Conservation (phyloP, 345 rosid genomes). For the Mallotus nudiflorus region DNA sequence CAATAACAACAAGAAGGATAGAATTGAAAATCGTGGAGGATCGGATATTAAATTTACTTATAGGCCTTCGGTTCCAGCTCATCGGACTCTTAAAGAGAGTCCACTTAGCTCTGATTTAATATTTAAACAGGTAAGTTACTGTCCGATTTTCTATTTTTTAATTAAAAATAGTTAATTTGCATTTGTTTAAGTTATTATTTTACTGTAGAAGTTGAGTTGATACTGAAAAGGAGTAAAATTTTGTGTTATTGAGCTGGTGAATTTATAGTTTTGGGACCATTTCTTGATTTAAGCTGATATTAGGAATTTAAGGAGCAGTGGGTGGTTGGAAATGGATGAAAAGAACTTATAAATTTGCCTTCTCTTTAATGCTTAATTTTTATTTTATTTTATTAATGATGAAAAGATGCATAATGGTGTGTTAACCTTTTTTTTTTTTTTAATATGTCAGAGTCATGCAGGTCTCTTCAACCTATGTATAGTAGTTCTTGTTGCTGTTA, state of each 20-base stretch:
- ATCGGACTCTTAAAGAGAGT: conserved; percentile 66
- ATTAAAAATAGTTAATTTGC: too few species aligned
- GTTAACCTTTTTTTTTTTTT: too few species aligned
- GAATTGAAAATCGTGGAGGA: conserved; percentile 28
- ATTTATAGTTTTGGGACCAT: background rate
- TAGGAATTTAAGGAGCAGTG: too few species aligned
- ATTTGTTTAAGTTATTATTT: too few species aligned
- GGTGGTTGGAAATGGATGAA: too few species aligned
- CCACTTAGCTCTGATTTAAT: conserved; percentile 88
- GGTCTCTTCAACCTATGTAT: conserved; percentile 95
- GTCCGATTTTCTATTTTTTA: background rate
- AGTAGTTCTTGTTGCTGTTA: conserved; percentile 95
- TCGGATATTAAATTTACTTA: conserved; percentile 45
- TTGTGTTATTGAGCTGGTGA: background rate
- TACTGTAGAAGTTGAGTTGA: too few species aligned
- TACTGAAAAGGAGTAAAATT: background rate
- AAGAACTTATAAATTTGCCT: too few species aligned
- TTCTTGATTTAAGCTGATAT: background rate
- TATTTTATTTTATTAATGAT: too few species aligned
- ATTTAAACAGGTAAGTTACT: conserved; percentile 64
- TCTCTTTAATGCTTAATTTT: too few species aligned
- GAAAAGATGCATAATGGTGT: too few species aligned
- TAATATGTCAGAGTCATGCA: conserved; percentile 93
- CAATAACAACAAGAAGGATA: conserved; percentile 1
- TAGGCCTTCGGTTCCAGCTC: conserved; percentile 83